These are phyloP conservation scores for Ambrosia hybrid DNA, from an alignment of 140 eudicot species.

Conservation along the genomic window DNA sequence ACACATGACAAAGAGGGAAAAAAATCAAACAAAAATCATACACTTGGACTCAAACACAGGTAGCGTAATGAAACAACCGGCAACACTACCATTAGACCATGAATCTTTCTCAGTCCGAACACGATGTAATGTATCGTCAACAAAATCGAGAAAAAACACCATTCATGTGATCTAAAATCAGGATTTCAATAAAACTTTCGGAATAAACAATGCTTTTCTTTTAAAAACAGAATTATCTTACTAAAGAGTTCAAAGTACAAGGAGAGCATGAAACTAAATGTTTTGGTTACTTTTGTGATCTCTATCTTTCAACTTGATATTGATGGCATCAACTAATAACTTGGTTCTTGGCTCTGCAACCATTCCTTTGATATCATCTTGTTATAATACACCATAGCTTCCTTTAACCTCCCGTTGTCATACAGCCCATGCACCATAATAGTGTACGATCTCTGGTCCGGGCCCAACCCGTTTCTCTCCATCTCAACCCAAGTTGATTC, in stretches of 20 bases:
- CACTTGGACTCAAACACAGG: no score
- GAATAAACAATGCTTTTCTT: no score
- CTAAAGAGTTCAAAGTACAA: background rate
- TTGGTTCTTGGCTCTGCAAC: conserved; percentile 68
- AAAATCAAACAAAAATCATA: no score
- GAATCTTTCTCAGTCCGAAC: no score
- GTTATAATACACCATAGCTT: conserved; percentile 52
- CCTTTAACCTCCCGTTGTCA: conserved; percentile 52
- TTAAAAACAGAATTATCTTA: background rate
- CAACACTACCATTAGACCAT: no score
- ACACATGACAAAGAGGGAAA: no score
- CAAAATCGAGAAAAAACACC: no score
- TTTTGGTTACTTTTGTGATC: conserved; percentile 4
- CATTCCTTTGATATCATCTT: conserved; percentile 71
- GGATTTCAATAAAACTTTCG: no score
- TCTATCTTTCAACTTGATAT: conserved; percentile 37
- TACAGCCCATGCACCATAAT: conserved; percentile 70
- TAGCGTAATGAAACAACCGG: no score
- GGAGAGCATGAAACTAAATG: background rate
- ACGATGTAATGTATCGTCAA: no score
- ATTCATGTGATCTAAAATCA: no score
- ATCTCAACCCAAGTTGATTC: conserved; percentile 59
- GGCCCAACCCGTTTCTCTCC: conserved; percentile 77
- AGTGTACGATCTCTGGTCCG: conserved; percentile 73
- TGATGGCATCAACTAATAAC: conserved; percentile 54